phyloP scores from a whole-genome alignment of 257 asterid species.

The Przewalskia tangutica region DNA sequence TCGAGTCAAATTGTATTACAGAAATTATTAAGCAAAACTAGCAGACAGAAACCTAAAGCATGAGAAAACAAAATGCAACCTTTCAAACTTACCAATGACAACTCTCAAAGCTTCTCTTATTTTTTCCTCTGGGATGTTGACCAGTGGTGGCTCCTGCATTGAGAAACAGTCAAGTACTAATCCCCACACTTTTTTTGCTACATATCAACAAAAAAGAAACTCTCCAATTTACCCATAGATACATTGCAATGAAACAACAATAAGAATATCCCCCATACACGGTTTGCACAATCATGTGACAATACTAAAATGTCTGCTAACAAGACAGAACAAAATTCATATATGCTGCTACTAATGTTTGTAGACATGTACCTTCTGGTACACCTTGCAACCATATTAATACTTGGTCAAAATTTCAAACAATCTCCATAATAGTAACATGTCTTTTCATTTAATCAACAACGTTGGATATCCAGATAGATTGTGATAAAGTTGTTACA shows the following conservation, averaged over 20 bases:
- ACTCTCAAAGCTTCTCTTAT: conserved; percentile 48
- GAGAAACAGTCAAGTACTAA: conserved; percentile 7
- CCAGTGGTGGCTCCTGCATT: conserved; percentile 62
- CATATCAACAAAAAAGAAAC: neutral
- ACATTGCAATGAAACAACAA: neutral
- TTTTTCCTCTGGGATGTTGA: conserved; percentile 53
- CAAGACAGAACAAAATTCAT: neutral
- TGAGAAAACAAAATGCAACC: neutral
- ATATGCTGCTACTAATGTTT: neutral
- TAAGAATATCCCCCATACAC: neutral
- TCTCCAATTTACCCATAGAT: neutral
- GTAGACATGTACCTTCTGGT: neutral
- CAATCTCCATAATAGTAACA: neutral
- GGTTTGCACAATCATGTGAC: neutral
- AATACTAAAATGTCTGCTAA: neutral
- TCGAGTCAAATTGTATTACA: neutral
- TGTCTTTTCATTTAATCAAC: neutral
- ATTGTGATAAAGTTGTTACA: neutral
- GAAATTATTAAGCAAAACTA: neutral
- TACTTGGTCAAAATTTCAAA: neutral
- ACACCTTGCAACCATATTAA: neutral
- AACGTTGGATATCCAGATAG: neutral
- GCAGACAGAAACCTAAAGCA: neutral
- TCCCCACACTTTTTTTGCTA: neutral
- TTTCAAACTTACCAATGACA: conserved; percentile 39